Base-by-base conservation (phyloP, 139 green algal genomes). In the Tetradesmus lagerheimii region DNA sequence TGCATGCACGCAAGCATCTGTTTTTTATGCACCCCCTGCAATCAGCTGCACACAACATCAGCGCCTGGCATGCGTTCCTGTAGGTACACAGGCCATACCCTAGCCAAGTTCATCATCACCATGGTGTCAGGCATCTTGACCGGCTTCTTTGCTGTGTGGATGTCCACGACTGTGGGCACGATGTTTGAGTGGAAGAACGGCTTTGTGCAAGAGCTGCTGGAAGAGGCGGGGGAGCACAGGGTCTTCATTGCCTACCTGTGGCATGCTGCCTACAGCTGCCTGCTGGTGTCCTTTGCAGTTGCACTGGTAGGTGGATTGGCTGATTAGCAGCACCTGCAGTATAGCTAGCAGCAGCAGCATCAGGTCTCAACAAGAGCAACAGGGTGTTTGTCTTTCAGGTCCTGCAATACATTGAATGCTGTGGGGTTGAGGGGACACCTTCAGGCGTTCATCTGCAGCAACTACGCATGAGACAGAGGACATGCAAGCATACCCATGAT, bases 51-150 rank as follows among this genome's bases (percentile, higher is more conserved):
- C 67, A 78, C 18, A 39, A 23, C n/a, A 78, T 3, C n/a, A 39
- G 3, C 15, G 29, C n/a, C 67, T 23, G 9, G n/a, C 5, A 39
- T 29, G 29, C 31, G n/a, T 78, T 27, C n/a, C 25, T 66, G 84
- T 91, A 96, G 96, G 37, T 97, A 97, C 92, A 96, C 95, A 3
- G 96, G 96, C 31, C 92, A 93, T 74, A 98, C 96, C 0, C 64
- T 96, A 0, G 94, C 93, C 25, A 96, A 96, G 87, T 94, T 97
- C 45, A 34, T 96, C 18, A 93, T 97, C 35, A 97, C 95, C 0
- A 84, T 97, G 1, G 5, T 89, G 0, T 96, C 94, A 4, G 96
- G 95, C 37, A 75, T 98, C 8, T 29, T 96, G 31, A 97, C 96
- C 4, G 96, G 95, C 27, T 47, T 94, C 3, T 92, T 97, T 20